These are phyloP conservation scores for Dactylonectria estremocensis DNA, from an alignment of 2,329 filamentous ascomycete species.

Conservation along the genomic window DNA sequence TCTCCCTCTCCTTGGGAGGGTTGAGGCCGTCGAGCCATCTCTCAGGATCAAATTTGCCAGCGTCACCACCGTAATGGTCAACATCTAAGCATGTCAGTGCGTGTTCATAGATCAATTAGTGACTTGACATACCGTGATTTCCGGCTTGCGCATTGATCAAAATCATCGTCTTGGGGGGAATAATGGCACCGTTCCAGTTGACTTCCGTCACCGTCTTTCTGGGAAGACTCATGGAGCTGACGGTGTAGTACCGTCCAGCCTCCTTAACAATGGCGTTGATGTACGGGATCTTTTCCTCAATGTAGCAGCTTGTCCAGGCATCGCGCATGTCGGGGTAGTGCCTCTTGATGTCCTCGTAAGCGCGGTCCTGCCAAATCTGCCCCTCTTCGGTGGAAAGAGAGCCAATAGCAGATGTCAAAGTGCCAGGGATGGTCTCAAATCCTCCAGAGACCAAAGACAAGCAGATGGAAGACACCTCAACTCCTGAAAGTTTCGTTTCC, in stretches of 20 bases:
- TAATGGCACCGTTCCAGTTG: slow-evolving; percentile 65
- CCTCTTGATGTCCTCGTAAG: slow-evolving; percentile 66
- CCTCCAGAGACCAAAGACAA: slow-evolving; percentile 67
- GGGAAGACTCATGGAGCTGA: slow-evolving; percentile 67
- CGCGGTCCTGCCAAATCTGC: slow-evolving; percentile 66
- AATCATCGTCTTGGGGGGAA: slow-evolving; percentile 68
- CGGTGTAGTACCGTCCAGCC: slow-evolving; percentile 67
- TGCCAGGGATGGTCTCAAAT: slow-evolving; percentile 69
- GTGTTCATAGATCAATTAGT: not conserved
- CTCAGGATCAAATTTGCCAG: slow-evolving; percentile 63
- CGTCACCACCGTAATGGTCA: slow-evolving; percentile 64
- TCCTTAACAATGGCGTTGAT: slow-evolving; percentile 66
- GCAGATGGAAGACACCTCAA: slow-evolving; percentile 69
- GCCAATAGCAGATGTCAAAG: slow-evolving; percentile 66
- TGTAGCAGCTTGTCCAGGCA: slow-evolving; percentile 62
- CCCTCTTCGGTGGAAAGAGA: slow-evolving; percentile 64
- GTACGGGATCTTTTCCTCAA: slow-evolving; percentile 65
- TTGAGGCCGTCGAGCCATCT: slow-evolving; percentile 60
- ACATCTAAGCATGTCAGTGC: slow-evolving; percentile 54
- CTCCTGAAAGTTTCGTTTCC: slow-evolving; percentile 66
- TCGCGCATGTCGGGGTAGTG: slow-evolving; percentile 61
- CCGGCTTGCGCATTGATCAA: slow-evolving; percentile 69
- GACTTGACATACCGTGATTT: slow-evolving; percentile 61
- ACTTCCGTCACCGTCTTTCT: slow-evolving; percentile 66
- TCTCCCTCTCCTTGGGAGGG: slow-evolving; percentile 52